Evolutionary conservation across 164 flowering plant genomes (phyloP), one percentile per base, ranked within the genome.

Genomic region (Vitis labrusca): DNA sequence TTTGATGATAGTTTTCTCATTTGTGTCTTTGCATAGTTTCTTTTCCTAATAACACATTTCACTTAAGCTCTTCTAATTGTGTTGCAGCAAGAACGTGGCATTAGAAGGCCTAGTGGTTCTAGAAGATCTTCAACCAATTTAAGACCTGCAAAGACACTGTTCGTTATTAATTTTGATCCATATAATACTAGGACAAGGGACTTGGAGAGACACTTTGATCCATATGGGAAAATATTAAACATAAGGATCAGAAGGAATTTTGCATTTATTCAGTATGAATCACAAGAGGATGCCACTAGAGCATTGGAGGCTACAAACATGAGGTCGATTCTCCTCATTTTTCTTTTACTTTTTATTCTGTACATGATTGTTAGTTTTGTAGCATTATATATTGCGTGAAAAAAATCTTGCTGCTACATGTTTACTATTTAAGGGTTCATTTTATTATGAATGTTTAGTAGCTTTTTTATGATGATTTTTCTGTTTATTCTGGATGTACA

Each of bases 151-250:
- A 96, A 89, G 82, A 96, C 98, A 13, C 67, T 96, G 84, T 93
- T 96, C 83, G 97, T 96, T 66, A 96, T 93, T 8, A 93, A 96
- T 64, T 93, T 96, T 74, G 98, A 96, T 71, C 91, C 97, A 27
- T 65, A 84, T 29, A 71, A 78, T 71, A 93, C 99, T 9, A 82
- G 92, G 76, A 84, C 93, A 7, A 87, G 86, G 82, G 99, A 96
- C 66, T 63, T 93, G 77, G 97, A 96, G 80, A 85, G 89, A 80
- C 98, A 96, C 82, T 96, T 96, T 76, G 99, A 93, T 53, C 85
- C 89, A 17, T 89, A 89, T 91, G 99, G 99, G n/a, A 93, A 87
- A 77, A 82, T 96, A 47, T 71, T 74, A 63, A 93, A 89, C 75
- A 83, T 92, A 17, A 88, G 98, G 82, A 92, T 96, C 73, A 82